Evolutionary conservation across 169 alveolate genomes (phyloP).

Genomic region (Plasmodium coatneyi): DNA sequence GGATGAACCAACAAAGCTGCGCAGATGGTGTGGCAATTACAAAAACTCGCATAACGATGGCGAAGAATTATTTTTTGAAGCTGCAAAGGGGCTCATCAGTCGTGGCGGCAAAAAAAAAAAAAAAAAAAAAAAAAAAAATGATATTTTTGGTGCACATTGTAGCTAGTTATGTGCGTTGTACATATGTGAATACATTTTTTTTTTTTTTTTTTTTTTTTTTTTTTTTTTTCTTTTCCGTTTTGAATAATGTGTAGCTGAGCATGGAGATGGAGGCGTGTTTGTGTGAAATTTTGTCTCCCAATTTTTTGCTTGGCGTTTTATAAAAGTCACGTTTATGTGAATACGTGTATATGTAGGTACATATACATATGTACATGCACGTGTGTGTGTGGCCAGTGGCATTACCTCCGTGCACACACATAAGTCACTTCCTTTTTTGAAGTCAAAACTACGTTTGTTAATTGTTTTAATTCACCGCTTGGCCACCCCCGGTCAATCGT

Average conservation of each 20-base stretch:
- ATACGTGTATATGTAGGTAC: not conserved
- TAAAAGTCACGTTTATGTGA: not conserved
- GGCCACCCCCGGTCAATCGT: constrained; percentile 12
- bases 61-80: not conserved
- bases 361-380: not conserved
- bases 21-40: not conserved
- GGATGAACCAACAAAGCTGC: not conserved
- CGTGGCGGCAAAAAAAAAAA: not conserved
- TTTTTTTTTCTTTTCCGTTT: not conserved
- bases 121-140: not conserved
- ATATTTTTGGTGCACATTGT: not conserved
- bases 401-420: not conserved
- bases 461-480: not conserved
- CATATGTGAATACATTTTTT: not conserved
- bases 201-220: not conserved
- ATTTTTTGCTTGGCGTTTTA: not conserved
- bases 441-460: constrained; percentile 13
- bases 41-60: not conserved
- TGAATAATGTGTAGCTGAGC: not conserved
- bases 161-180: not conserved
- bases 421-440: constrained; percentile 3
- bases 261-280: not conserved
- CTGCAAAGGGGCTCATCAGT: not conserved
- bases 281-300: not conserved
- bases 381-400: not conserved